Conservation (phyloP, 2,329 filamentous ascomycete species). For the Talaromyces sp. region DNA sequence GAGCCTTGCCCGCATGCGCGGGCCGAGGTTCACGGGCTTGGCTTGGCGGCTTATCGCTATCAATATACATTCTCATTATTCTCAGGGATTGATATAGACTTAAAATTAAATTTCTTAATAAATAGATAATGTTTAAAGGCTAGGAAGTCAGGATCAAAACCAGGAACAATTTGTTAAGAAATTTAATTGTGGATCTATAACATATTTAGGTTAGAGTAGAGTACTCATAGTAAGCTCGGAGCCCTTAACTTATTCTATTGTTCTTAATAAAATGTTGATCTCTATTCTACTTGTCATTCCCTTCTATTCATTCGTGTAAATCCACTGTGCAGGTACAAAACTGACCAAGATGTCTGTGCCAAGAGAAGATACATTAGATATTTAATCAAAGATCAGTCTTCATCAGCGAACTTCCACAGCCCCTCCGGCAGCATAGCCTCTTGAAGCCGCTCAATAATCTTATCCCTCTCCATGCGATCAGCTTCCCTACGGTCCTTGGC, state of each 20-base stretch:
- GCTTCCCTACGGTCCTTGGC: conserved; percentile 62
- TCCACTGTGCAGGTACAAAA: too few species aligned
- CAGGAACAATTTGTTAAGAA: too few species aligned
- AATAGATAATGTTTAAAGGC: too few species aligned
- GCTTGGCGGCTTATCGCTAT: not conserved
- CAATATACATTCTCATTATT: too few species aligned
- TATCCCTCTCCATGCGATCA: conserved; percentile 56
- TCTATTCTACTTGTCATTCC: not conserved
- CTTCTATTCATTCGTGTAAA: too few species aligned
- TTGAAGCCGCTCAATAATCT: conserved; percentile 67
- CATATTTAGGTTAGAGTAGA: too few species aligned
- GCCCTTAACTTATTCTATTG: not conserved
- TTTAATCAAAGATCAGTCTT: conserved; percentile 33
- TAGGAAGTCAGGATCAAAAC: too few species aligned
- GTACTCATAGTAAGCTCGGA: too few species aligned
- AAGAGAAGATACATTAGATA: not conserved
- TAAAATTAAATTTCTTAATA: too few species aligned
- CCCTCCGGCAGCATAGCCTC: conserved; percentile 78
- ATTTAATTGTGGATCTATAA: too few species aligned
- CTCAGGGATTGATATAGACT: too few species aligned
- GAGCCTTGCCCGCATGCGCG: not conserved
- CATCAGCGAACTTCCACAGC: conserved; percentile 77
- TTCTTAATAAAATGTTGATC: not conserved
- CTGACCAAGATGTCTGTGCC: too few species aligned
- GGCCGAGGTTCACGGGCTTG: conserved; percentile 3